These are phyloP conservation scores for Neurospora africana DNA, from an alignment of 495 filamentous ascomycete genomes.

Conservation along the genomic window DNA sequence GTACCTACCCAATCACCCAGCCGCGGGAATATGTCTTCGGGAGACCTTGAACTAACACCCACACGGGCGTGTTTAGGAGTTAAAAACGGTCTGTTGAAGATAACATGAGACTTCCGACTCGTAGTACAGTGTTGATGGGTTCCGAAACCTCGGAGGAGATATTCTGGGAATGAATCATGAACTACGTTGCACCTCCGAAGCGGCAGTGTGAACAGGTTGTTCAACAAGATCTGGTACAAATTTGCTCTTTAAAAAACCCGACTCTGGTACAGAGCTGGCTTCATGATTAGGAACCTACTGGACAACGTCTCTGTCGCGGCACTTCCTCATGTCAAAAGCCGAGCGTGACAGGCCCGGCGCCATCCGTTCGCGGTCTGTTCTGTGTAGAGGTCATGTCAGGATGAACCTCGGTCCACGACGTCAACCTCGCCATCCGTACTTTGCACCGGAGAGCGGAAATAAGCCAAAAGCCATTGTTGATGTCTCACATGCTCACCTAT, in stretches of 20 bases:
- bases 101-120: neutral
- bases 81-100: neutral
- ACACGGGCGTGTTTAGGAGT: neutral
- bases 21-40: neutral
- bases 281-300: neutral
- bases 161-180: neutral
- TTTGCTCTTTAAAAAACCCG: neutral
- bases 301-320: no score
- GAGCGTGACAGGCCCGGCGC: neutral
- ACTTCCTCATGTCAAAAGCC: no score
- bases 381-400: neutral
- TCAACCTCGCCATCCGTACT: neutral
- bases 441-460: neutral
- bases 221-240: neutral
- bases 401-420: neutral
- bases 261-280: neutral
- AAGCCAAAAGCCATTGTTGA: neutral
- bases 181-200: neutral
- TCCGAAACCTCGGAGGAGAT: neutral
- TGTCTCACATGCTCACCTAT: neutral
- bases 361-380: neutral
- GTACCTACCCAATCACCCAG: neutral
- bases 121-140: neutral
- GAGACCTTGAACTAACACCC: neutral
- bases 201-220: neutral